These are phyloP conservation scores for Oryza rufipogon DNA, from an alignment of 176 grass and related monocot species.

Conservation along the genomic window DNA sequence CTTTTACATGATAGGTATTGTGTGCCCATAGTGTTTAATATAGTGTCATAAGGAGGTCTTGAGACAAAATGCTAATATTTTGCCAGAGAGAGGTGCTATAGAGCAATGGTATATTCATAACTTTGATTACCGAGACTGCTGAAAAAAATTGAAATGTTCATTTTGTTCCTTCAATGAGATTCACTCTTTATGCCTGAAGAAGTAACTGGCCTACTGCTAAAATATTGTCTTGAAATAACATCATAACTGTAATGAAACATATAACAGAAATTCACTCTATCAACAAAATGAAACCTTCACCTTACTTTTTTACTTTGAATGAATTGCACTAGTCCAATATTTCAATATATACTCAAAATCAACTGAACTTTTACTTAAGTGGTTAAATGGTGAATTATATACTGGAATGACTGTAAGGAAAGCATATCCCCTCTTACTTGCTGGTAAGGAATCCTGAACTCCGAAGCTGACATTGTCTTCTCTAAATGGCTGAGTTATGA, in stretches of 20 bases:
- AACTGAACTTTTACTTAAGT: constrained; percentile 33
- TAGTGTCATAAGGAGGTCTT: not conserved
- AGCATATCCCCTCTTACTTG: constrained; percentile 50
- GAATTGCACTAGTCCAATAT: constrained; percentile 26
- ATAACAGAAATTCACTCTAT: constrained; percentile 4
- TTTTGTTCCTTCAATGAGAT: not conserved
- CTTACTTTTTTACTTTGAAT: constrained; percentile 13
- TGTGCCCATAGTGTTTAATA: constrained; percentile 7
- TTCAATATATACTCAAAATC: constrained; percentile 31
- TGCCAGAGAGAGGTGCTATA: constrained; percentile 25
- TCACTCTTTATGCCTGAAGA: constrained; percentile 18
- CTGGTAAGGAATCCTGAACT: constrained; percentile 66
- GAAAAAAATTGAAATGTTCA: not conserved
- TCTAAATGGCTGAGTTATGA: constrained; percentile 12
- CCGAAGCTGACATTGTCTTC: constrained; percentile 62
- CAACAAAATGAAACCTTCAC: constrained; percentile 25
- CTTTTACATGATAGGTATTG: constrained; percentile 29
- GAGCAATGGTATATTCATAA: constrained; percentile 13
- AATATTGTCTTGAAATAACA: constrained; percentile 10
- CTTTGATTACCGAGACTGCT: not conserved
- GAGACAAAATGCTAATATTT: constrained; percentile 3
- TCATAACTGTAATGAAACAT: not conserved
- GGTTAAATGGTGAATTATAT: constrained; percentile 15
- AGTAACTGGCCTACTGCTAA: not conserved
- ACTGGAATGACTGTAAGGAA: constrained; percentile 13